A percentile compares a stretch with the other conserved stretches of the same genome.
Conservation (phyloP, 2,329 filamentous ascomycete genomes). For the Phialophora chinensis region DNA sequence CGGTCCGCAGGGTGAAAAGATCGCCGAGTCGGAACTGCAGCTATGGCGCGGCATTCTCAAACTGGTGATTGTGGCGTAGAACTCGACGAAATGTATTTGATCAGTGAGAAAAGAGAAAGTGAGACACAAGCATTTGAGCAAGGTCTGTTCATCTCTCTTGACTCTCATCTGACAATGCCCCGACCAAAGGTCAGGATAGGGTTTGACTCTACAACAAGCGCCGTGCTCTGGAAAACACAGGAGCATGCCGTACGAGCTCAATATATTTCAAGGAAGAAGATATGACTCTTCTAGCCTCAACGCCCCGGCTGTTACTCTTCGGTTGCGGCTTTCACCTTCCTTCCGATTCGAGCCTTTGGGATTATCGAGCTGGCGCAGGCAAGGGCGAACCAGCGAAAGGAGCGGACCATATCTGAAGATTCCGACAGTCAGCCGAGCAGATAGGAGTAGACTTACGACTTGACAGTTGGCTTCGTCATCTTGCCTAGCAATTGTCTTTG, state of each 20-base stretch:
- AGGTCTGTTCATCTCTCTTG: conserved; percentile 38
- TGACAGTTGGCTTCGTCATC: conserved; percentile 57
- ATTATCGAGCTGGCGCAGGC: conserved; percentile 77
- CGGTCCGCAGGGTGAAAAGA: conserved; percentile 76
- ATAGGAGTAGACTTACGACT: conserved; percentile 65
- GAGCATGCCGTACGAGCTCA: conserved; percentile 59
- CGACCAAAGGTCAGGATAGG: conserved; percentile 58
- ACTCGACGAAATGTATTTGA: conserved; percentile 83
- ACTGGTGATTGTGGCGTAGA: conserved; percentile 65
- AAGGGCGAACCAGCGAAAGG: conserved; percentile 73
- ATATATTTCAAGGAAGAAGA: conserved; percentile 78
- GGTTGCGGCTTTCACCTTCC: conserved; percentile 44
- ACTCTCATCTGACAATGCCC: conserved; percentile 81
- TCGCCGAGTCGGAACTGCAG: conserved; percentile 91
- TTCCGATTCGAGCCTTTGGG: conserved; percentile 61
- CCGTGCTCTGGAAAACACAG: conserved; percentile 20
- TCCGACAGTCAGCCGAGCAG: conserved; percentile 53
- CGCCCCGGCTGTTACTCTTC: conserved; percentile 60
- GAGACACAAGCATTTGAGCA: conserved; percentile 20
- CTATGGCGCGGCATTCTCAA: conserved; percentile 88
- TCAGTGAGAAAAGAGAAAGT: conserved; percentile 64
- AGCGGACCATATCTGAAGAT: conserved; percentile 78
- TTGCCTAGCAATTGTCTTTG: conserved; percentile 54
- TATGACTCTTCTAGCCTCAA: conserved; percentile 73
- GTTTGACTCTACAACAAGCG: conserved; percentile 42